Evolutionary conservation across 768 basidiomycete species (phyloP).

Genomic region (Lentinula guzmanii): DNA sequence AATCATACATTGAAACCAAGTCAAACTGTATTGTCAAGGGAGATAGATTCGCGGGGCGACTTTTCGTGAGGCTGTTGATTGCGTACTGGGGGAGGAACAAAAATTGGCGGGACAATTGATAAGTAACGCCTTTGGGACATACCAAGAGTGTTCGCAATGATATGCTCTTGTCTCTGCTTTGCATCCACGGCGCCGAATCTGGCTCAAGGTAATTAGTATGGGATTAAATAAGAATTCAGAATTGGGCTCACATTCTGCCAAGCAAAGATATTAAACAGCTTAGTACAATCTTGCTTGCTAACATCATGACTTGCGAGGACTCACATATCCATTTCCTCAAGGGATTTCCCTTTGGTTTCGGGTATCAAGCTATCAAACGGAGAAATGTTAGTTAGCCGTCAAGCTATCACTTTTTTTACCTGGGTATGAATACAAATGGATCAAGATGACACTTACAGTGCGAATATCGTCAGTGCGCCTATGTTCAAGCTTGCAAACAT

Average conservation of each 20-base stretch:
- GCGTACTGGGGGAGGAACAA: not conserved
- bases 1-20: not conserved
- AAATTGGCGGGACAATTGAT: not conserved
- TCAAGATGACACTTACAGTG: slow-evolving; percentile 26
- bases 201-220: not conserved
- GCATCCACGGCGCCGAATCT: not conserved
- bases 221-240: not conserved
- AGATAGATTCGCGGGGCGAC: not conserved
- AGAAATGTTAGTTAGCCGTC: slow-evolving; percentile 23
- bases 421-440: not conserved
- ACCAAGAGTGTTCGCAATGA: not conserved
- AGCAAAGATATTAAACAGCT: not conserved
- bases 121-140: not conserved
- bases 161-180: not conserved
- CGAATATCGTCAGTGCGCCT: slow-evolving; percentile 42
- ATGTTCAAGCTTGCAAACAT: slow-evolving; percentile 52
- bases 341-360: slow-evolving; percentile 53
- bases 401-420: too few species aligned
- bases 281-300: not conserved
- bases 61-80: not conserved
- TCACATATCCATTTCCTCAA: slow-evolving; percentile 46
- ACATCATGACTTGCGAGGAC: not conserved
- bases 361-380: slow-evolving; percentile 28
- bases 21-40: not conserved
- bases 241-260: not conserved